Evolutionary conservation across 2,329 filamentous ascomycete species (phyloP), one percentile per base, ranked within the genome.

Genomic region (Colletotrichum ledebouriae): DNA sequence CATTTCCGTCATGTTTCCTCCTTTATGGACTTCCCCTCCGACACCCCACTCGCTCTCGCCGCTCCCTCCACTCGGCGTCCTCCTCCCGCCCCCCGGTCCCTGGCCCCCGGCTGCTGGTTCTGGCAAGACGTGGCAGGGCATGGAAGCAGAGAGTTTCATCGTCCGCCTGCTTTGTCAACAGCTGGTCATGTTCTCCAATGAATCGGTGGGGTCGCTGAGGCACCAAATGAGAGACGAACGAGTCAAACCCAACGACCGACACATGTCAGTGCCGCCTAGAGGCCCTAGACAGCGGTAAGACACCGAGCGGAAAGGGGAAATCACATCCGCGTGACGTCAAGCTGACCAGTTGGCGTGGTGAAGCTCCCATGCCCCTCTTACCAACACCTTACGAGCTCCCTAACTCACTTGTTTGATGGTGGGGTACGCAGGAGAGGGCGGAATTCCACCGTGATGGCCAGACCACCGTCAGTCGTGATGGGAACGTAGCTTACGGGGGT

Each of bases 91-190:
- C 61, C 55, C 55, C 47, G 65, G 57, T 62, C 64, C 59, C 60
- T 58, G 65, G 33, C 53, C 46, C 15, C 49, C 53, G n/a, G 47
- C 25, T 20, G 49, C 29, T 50, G 47, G 37, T 65, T 68, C 46
- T 65, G 61, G 61, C 42, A 65, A 59, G 49, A 20, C 59, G 39
- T 66, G 63, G 50, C 52, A 66, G 49, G 42, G 61, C 34, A 59
- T 68, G 65, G 55, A 65, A 65, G 55, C 61, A 65, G 61, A 68
- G 41, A 60, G 65, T 68, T 50, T 59, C 60, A 56, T 65, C 41
- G 61, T 13, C 65, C 60, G 65, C 34, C 50, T 59, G 61, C 47
- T 65, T 68, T 65, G 65, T 65, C 55, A 65, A 49, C 6, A 20
- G 29, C 37, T 53, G 17, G 1, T 17, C 17, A 2, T 17, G 17